Base-by-base conservation (phyloP, 768 basidiomycete genomes). In the Strobilomyces echinocephalus region DNA sequence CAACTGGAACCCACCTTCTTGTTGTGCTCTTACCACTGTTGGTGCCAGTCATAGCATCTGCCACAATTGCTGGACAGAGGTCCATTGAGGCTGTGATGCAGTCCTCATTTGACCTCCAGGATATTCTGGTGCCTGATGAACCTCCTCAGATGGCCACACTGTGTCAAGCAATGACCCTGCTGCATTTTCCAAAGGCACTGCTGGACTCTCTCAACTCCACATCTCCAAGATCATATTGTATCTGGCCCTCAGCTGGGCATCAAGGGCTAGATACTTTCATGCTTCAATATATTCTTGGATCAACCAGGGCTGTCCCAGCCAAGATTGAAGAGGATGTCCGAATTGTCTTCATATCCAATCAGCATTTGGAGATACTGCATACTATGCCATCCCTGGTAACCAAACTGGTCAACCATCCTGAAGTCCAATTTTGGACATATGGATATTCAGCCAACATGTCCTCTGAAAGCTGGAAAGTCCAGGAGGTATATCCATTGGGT, bases 401-500 rank as follows among this genome's bases (percentile, higher is more conserved):
- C 28, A 74, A 81, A 49, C 68, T 80, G 18, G 66, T 62, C 26
- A 74, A 77, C 20, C 66, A 68, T 4, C 69, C 73, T 28, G 76
- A 80, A 38, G 62, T 80, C 8, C 81, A 78, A 33, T 88, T 89
- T 59, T 81, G 82, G 62, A 79, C 79, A 1, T 91, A 84, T 69
- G 88, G 88, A 0, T 79, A 83, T 11, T 80, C 87, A 65, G 67
- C 78, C 28, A 74, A 64, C 16, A 69, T 86, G 14, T 66, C 74
- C n/a, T 75, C 74, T 16, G 64, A 73, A 7, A 68, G 74, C 31
- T 87, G 84, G 86, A 79, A 78, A n/a, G 60, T 88, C 8, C 74
- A 76, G 31, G 84, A 85, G 56, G 78, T 91, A 11, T 89, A 80
- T 61, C 84, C 85, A 36, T 66, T 80, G 52, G 88, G 88, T 88